A percentile compares a stretch with the other conserved stretches of the same genome.
phyloP scores from a whole-genome alignment of 768 basidiomycete genomes.

The Boletus coccyginus region DNA sequence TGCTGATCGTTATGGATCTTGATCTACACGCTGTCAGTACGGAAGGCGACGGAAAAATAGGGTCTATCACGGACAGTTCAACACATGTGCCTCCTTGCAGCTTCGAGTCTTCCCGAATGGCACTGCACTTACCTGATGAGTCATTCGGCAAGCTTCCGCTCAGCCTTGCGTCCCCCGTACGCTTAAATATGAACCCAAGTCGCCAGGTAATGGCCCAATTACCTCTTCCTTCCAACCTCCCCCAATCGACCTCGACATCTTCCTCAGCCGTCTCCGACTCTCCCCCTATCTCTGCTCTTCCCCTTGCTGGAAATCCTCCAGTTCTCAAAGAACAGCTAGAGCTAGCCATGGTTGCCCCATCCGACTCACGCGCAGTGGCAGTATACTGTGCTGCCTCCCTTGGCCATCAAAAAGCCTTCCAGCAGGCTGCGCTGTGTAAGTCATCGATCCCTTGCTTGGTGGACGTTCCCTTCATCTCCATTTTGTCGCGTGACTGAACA shows the following conservation, averaged over 20 bases:
- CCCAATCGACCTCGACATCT: not conserved
- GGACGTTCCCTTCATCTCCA: not conserved
- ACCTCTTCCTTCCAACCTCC: conserved; percentile 3
- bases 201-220: conserved; percentile 10
- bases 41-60: not conserved
- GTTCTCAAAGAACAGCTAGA: conserved; percentile 11
- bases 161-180: conserved; percentile 11
- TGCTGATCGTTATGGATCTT: not conserved
- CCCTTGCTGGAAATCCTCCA: not conserved
- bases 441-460: conserved; percentile 15
- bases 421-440: conserved; percentile 69
- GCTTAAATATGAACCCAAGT: conserved; percentile 24
- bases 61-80: not conserved
- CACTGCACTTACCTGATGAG: conserved; percentile 7
- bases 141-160: conserved; percentile 3
- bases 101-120: not conserved
- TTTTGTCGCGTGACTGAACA: conserved; percentile 3
- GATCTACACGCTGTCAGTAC: not conserved
- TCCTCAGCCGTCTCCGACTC: not conserved
- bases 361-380: conserved; percentile 48
- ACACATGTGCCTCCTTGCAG: conserved; percentile 22
- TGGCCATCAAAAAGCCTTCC: conserved; percentile 60
- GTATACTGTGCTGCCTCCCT: conserved; percentile 83
- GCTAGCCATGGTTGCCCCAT: conserved; percentile 29
- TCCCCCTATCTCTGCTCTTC: not conserved